A percentile compares a stretch with the other conserved stretches of the same genome.
phyloP scores from a whole-genome alignment of 495 filamentous ascomycete species.

The Neurospora terricola region DNA sequence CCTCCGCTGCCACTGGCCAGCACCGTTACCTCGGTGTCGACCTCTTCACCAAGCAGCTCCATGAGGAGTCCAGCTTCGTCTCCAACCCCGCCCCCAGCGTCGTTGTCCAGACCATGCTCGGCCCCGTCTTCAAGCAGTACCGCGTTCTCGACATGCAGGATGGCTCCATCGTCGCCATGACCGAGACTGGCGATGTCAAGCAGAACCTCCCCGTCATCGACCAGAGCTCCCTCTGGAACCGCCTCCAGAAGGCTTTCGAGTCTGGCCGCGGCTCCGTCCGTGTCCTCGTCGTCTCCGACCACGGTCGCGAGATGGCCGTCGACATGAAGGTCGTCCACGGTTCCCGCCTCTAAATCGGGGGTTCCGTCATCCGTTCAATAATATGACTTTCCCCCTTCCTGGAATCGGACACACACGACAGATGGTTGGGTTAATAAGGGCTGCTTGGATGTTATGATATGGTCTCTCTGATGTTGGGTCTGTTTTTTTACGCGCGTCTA shows the following conservation, averaged over 20 bases:
- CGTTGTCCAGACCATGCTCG: conserved; percentile 98
- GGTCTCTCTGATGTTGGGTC: not conserved
- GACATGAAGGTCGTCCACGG: conserved; percentile 97
- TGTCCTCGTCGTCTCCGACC: conserved; percentile 90
- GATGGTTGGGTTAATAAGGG: not conserved
- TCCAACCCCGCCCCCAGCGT: conserved; percentile 93
- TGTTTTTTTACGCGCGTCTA: not conserved
- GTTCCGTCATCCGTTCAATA: not conserved
- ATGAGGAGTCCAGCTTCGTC: conserved; percentile 97
- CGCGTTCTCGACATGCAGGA: conserved; percentile 96
- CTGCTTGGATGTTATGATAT: not conserved
- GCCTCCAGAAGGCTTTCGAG: conserved; percentile 77
- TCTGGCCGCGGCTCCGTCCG: conserved; percentile 88
- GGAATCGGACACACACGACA: not conserved
- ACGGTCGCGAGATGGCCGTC: conserved; percentile 88
- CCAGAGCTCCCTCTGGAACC: conserved; percentile 77
- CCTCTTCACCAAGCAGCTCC: conserved; percentile 97
- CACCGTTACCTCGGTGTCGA: conserved; percentile 99
- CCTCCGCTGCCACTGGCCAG: conserved; percentile 95
- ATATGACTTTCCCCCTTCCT: not conserved
- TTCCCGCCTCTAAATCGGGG: conserved; percentile 39
- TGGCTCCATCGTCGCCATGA: conserved; percentile 48
- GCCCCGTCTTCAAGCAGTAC: conserved; percentile 99
- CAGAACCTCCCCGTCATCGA: conserved; percentile 86
- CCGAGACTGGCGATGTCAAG: conserved; percentile 84